Percentiles rank a stretch among this genome's conserved stretches.
These are phyloP conservation scores for Cytospora piceicola DNA, from an alignment of 2,329 filamentous ascomycete genomes.

Conservation along the genomic window DNA sequence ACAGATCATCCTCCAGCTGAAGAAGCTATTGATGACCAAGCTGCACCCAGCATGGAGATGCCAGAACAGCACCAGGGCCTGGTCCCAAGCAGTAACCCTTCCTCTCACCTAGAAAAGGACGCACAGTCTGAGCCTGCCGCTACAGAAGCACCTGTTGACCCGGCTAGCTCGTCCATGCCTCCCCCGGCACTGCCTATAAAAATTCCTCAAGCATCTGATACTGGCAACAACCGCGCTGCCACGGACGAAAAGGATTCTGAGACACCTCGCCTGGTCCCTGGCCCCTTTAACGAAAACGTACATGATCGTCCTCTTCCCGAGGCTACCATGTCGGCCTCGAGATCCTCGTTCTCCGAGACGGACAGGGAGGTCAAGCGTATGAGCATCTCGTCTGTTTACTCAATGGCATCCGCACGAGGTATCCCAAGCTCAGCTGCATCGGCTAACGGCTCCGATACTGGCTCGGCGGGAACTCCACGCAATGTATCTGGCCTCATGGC, in stretches of 20 bases:
- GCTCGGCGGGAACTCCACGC: constrained; percentile 43
- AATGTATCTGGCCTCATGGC: constrained; percentile 52
- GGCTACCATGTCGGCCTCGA: constrained; percentile 47
- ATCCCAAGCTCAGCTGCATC: constrained; percentile 57
- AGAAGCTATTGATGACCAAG: background rate
- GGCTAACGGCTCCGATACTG: constrained; percentile 56
- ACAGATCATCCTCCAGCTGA: constrained; percentile 8
- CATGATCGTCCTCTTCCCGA: constrained; percentile 51
- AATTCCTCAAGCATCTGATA: constrained; percentile 48
- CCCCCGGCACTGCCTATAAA: constrained; percentile 48
- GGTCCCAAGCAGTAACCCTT: constrained; percentile 29
- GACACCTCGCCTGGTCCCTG: constrained; percentile 50
- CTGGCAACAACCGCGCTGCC: constrained; percentile 44
- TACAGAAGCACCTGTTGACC: constrained; percentile 59
- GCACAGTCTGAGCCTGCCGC: constrained; percentile 61
- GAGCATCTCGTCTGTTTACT: constrained; percentile 75
- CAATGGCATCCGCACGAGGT: constrained; percentile 64
- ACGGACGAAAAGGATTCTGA: constrained; percentile 48
- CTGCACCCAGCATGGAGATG: constrained; percentile 3
- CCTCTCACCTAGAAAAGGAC: too few species aligned
- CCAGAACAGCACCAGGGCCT: background rate
- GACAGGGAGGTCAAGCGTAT: constrained; percentile 65
- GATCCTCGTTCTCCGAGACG: constrained; percentile 54
- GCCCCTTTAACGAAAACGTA: constrained; percentile 37
- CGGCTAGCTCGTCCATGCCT: constrained; percentile 68